Base-by-base conservation (phyloP, 768 basidiomycete species). In the Strobilomyces dryophilus region DNA sequence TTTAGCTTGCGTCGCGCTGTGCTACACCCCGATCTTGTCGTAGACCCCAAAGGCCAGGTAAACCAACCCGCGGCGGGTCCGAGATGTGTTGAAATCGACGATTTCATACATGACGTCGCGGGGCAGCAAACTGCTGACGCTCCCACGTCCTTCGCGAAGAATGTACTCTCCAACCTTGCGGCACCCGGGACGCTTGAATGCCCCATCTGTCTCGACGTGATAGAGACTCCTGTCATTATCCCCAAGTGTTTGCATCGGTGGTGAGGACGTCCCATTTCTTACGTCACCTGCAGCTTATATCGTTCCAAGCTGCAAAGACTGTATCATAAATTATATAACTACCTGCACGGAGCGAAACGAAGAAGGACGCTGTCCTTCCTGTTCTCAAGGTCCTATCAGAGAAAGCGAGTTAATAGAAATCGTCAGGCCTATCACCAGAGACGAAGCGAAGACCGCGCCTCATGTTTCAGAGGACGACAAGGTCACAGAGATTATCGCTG, bases 1-100 rank as follows among this genome's bases (percentile, higher is more conserved):
- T 45, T 8, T 58, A 93, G 91, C 55, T 70, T 97, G 27, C 87
- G 95, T 31, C 92, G 93, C 51, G 94, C 94, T 9, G 94, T 97
- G 4, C 78, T 97, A 20, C 95, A 98, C 65, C 92, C 95, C 0
- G 80, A 80, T 55, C 81, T 98, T 21, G 92, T 97, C 9, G 72
- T 89, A 10, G 79, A 78, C 10, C 68, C 73, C 6, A 74, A 82
- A 26, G 73, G 75, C 31, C 67, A 72, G 15, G 64, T 69, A 2
- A 56, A 68, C 8, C 72, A 73, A 4, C 59, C 74, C 1, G 61
- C 66, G n/a, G 71, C 72, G 10, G 37, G 42, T 44, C 56, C 56
- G 5, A 55, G 56, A 47, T 78, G 76, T 43, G 65, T 87, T 18
- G 77, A 86, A 51, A 73, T 88, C 24, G 77, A 85, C 26, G 74